Conservation (phyloP, 768 basidiomycete species). For the Kwoniella sp. region DNA sequence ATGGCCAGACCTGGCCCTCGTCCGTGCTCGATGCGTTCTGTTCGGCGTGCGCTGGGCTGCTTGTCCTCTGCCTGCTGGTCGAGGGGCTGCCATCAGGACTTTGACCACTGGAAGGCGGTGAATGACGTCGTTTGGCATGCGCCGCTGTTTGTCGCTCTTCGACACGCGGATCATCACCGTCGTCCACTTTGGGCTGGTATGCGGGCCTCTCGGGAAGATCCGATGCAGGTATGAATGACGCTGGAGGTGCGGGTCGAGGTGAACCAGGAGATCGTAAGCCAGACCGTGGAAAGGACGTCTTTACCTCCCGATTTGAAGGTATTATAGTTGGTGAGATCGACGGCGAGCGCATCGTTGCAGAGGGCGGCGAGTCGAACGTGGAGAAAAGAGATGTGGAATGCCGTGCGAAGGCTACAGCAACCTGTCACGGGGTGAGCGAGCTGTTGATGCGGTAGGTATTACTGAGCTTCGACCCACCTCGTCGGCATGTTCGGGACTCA, state of each 20-base stretch:
- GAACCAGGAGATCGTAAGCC: neutral
- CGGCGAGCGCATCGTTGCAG: neutral
- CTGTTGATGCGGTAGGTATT: too few relatives aligned
- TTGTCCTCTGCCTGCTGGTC: too few relatives aligned
- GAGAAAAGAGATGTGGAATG: slow-evolving; percentile 46
- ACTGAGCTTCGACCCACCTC: slow-evolving; percentile 30
- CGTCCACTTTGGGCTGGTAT: neutral
- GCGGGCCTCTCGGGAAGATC: neutral
- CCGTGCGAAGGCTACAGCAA: slow-evolving; percentile 34
- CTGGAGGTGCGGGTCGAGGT: neutral
- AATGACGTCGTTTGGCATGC: too few relatives aligned
- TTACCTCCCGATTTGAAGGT: slow-evolving; percentile 1
- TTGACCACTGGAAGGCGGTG: too few relatives aligned
- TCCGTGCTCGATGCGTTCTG: too few relatives aligned
- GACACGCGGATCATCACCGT: neutral
- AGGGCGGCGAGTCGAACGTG: slow-evolving; percentile 38
- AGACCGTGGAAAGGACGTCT: neutral
- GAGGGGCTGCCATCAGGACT: too few relatives aligned
- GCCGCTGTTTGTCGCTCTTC: too few relatives aligned
- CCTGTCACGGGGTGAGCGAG: slow-evolving; percentile 10
- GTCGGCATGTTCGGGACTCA: slow-evolving; percentile 45
- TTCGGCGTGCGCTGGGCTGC: too few relatives aligned
- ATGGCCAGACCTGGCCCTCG: too few relatives aligned
- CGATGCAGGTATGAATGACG: neutral
- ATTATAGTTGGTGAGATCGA: slow-evolving; percentile 2